Evolutionary conservation across 2,329 filamentous ascomycete species (phyloP).

Genomic region (Aspergillus sp.): DNA sequence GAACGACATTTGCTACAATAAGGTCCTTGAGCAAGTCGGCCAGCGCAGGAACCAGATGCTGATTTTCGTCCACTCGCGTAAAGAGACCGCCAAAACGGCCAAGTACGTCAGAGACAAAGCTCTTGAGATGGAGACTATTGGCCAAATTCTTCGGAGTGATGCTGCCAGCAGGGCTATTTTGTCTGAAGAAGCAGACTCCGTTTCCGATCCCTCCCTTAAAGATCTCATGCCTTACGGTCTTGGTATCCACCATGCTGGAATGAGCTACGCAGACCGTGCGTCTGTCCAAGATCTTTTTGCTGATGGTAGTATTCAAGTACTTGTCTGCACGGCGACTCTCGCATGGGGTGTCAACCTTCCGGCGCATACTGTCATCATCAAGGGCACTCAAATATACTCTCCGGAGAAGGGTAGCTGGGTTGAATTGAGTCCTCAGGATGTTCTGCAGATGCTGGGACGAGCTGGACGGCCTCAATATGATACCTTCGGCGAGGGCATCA

Average conservation of each 20-base stretch:
- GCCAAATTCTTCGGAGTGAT: constrained; percentile 87
- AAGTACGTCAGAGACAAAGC: constrained; percentile 95
- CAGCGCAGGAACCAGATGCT: constrained; percentile 94
- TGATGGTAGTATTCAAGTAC: constrained; percentile 82
- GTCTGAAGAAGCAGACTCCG: constrained; percentile 71
- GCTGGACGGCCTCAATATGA: constrained; percentile 95
- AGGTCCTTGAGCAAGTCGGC: constrained; percentile 92
- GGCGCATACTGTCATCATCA: constrained; percentile 97
- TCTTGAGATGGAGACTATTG: constrained; percentile 92
- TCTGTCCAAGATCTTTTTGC: constrained; percentile 93
- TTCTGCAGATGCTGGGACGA: constrained; percentile 96
- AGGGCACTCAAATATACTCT: constrained; percentile 95
- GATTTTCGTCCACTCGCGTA: constrained; percentile 96
- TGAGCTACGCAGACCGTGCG: constrained; percentile 89
- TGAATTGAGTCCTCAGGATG: constrained; percentile 92
- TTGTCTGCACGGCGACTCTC: constrained; percentile 95
- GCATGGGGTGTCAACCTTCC: constrained; percentile 98
- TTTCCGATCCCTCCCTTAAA: constrained; percentile 81
- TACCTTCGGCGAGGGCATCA: constrained; percentile 96
- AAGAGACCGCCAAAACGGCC: constrained; percentile 96
- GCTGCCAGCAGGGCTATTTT: constrained; percentile 84
- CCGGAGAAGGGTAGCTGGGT: constrained; percentile 99
- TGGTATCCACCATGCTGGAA: constrained; percentile 95
- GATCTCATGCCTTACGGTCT: constrained; percentile 93
- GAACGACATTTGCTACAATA: constrained; percentile 98